phyloP scores from a whole-genome alignment of 352 stramenopile species.

The Phytophthora idaei region DNA sequence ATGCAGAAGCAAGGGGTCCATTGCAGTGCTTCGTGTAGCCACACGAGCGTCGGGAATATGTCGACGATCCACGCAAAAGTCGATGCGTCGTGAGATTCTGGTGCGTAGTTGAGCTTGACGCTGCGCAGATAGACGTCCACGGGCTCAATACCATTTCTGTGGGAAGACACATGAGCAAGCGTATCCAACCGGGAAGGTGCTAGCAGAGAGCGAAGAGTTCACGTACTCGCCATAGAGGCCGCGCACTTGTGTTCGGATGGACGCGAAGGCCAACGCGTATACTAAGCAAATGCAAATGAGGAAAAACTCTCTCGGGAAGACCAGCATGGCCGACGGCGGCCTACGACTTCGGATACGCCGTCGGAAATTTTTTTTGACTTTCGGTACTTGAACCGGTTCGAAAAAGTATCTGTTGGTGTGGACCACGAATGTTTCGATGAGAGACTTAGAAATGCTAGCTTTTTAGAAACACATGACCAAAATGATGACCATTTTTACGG shows the following conservation, averaged over 20 bases:
- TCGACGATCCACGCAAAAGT: constrained; percentile 24
- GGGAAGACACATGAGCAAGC: constrained; percentile 22
- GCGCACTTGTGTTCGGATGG: constrained; percentile 81
- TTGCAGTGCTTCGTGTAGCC: constrained; percentile 51
- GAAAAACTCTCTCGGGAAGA: constrained; percentile 48
- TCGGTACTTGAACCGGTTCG: background rate
- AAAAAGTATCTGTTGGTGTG: background rate
- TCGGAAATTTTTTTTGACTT: constrained; percentile 14
- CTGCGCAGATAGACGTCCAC: constrained; percentile 56
- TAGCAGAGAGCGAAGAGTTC: constrained; percentile 9
- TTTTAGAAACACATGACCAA: no score
- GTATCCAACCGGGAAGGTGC: background rate
- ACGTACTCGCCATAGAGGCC: constrained; percentile 80
- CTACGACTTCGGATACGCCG: constrained; percentile 13
- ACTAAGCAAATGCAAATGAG: constrained; percentile 51
- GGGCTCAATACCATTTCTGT: constrained; percentile 58
- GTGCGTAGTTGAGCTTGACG: constrained; percentile 31
- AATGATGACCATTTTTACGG: no score
- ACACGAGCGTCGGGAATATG: constrained; percentile 61
- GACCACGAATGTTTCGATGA: background rate
- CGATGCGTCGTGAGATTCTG: constrained; percentile 16
- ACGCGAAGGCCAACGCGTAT: constrained; percentile 74
- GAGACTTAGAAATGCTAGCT: no score
- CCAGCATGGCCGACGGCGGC: constrained; percentile 26
- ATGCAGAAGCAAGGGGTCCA: constrained; percentile 57